A percentile compares a stretch with the other conserved stretches of the same genome.
Conservation (phyloP, 1,284 basidiomycete genomes). For the Stereum hirsutum region DNA sequence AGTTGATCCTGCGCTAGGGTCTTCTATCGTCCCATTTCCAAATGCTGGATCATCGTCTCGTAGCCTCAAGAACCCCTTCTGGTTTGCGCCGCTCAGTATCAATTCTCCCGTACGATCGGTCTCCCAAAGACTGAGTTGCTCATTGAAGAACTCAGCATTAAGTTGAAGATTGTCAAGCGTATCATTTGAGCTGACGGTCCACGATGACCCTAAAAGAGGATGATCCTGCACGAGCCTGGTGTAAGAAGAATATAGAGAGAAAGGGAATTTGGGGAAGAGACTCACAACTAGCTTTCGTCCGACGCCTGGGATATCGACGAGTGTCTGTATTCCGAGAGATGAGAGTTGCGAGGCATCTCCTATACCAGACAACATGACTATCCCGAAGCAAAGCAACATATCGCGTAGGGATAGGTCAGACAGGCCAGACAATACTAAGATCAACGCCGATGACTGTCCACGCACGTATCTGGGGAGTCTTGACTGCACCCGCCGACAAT, state of each 20-base stretch:
- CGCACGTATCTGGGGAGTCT: slow-evolving; percentile 24
- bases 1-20: slow-evolving; percentile 26
- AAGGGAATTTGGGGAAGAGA: slow-evolving; percentile 11
- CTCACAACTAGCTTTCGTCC: slow-evolving; percentile 28
- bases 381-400: neutral
- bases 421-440: neutral
- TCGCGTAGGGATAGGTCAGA: neutral
- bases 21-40: slow-evolving; percentile 18
- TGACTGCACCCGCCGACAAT: slow-evolving; percentile 26
- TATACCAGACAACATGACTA: slow-evolving; percentile 34
- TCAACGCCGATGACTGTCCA: neutral
- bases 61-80: slow-evolving; percentile 20
- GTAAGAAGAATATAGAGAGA: neutral
- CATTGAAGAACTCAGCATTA: slow-evolving; percentile 7
- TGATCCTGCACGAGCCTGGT: slow-evolving; percentile 25
- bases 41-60: slow-evolving; percentile 20
- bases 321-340: slow-evolving; percentile 20
- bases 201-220: slow-evolving; percentile 10
- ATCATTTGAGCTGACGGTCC: slow-evolving; percentile 9
- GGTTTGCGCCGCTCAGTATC: slow-evolving; percentile 7
- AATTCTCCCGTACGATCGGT: slow-evolving; percentile 9
- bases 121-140: slow-evolving; percentile 11
- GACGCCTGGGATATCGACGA: slow-evolving; percentile 24
- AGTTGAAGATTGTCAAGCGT: slow-evolving; percentile 9
- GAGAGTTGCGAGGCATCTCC: slow-evolving; percentile 22